Evolutionary conservation across 2,329 filamentous ascomycete genomes (phyloP).

Genomic region (Fusarium sp.): DNA sequence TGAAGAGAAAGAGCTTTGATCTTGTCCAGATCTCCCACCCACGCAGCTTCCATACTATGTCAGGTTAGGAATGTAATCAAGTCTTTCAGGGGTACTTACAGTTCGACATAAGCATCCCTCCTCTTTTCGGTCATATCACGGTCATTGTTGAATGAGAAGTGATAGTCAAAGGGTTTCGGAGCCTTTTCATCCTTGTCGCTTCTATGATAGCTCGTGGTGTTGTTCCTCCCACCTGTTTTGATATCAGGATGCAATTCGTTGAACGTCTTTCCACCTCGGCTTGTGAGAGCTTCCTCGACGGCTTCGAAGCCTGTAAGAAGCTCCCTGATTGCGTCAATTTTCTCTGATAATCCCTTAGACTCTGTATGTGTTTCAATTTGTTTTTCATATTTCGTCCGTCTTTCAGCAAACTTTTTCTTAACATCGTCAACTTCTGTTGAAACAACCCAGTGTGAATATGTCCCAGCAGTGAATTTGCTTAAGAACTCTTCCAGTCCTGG

Average conservation of each 20-base stretch:
- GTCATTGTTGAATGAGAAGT: conserved; percentile 65
- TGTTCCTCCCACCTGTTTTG: conserved; percentile 41
- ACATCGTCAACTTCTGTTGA: conserved; percentile 54
- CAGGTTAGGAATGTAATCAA: conserved; percentile 20
- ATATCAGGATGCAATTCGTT: conserved; percentile 71
- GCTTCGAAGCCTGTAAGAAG: conserved; percentile 27
- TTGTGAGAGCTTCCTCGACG: conserved; percentile 58
- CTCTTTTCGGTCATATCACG: conserved; percentile 68
- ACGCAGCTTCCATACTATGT: conserved; percentile 76
- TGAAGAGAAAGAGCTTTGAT: conserved; percentile 75
- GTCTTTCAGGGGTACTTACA: conserved; percentile 61
- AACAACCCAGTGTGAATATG: conserved; percentile 71
- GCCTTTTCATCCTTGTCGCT: conserved; percentile 32
- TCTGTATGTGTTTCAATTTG: conserved; percentile 32
- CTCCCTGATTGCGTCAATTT: conserved; percentile 64
- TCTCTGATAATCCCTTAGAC: conserved; percentile 58
- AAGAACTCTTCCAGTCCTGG: conserved; percentile 67
- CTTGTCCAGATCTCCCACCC: conserved; percentile 74
- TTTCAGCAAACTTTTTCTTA: conserved; percentile 51
- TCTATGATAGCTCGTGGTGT: not conserved
- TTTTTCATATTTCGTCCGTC: conserved; percentile 50
- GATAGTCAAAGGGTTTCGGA: conserved; percentile 59
- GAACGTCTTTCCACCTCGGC: conserved; percentile 76
- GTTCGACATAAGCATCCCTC: conserved; percentile 70
- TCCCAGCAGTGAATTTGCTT: conserved; percentile 61